A percentile compares a stretch with the other conserved stretches of the same genome.
Conservation (phyloP, 163 green algal genomes). For the Coccomyxa subellipsoidea region DNA sequence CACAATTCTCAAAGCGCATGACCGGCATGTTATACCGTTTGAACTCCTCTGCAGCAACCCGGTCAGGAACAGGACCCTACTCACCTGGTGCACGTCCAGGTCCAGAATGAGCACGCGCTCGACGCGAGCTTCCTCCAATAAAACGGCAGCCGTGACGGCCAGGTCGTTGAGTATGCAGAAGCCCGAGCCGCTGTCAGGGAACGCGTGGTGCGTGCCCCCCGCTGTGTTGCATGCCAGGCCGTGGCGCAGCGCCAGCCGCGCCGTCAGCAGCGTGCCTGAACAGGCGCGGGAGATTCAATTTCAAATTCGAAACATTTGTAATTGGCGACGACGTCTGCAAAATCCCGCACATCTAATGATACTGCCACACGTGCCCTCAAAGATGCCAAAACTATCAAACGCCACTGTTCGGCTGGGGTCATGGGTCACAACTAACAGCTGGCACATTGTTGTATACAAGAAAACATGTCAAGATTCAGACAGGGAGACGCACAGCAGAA, state of each 20-base stretch:
- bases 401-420: too few relatives aligned
- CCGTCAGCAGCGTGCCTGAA: constrained; percentile 83
- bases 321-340: not conserved
- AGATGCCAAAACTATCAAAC: too few relatives aligned
- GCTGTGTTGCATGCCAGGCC: constrained; percentile 83
- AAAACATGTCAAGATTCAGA: too few relatives aligned
- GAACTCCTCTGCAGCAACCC: too few relatives aligned
- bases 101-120: constrained; percentile 74
- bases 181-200: constrained; percentile 57
- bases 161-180: constrained; percentile 95
- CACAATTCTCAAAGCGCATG: too few relatives aligned
- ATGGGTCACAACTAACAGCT: too few relatives aligned
- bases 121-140: constrained; percentile 57
- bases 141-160: constrained; percentile 57
- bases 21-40: too few relatives aligned
- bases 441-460: not conserved
- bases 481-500: too few relatives aligned
- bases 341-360: not conserved
- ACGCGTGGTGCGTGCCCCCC: constrained; percentile 45
- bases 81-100: constrained; percentile 87
- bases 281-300: not conserved
- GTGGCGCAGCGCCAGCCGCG: constrained; percentile 71
- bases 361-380: too few relatives aligned
- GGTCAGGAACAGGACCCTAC: too few relatives aligned
- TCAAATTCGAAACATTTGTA: not conserved